phyloP scores from a whole-genome alignment of 768 basidiomycete genomes.

The Collybiopsis luxurians region DNA sequence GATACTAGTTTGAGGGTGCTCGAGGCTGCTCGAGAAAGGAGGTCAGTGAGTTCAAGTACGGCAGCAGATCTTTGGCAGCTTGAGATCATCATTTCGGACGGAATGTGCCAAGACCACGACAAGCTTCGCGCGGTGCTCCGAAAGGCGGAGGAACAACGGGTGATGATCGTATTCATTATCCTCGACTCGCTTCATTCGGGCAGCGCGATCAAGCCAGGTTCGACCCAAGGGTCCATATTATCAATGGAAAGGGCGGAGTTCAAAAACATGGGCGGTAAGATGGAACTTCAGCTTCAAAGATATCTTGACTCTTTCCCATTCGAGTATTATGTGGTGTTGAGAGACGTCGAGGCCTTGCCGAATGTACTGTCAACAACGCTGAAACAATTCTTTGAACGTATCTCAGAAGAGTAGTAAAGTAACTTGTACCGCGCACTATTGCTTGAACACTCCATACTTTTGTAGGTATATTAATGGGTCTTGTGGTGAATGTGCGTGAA shows the following conservation, averaged over 20 bases:
- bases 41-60: slow-evolving; percentile 55
- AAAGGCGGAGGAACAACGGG: slow-evolving; percentile 82
- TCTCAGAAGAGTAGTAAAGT: slow-evolving; percentile 56
- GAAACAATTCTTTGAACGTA: slow-evolving; percentile 88
- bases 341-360: slow-evolving; percentile 88
- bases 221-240: slow-evolving; percentile 71
- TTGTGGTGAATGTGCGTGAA: too few species aligned
- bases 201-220: slow-evolving; percentile 14
- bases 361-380: slow-evolving; percentile 86
- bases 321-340: slow-evolving; percentile 93
- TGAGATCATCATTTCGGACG: slow-evolving; percentile 97
- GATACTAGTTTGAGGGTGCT: slow-evolving; percentile 75
- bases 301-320: slow-evolving; percentile 98
- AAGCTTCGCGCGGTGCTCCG: slow-evolving; percentile 75
- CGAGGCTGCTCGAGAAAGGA: slow-evolving; percentile 71
- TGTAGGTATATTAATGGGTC: too few species aligned
- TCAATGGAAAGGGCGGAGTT: slow-evolving; percentile 92
- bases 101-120: slow-evolving; percentile 97
- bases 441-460: too few species aligned
- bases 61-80: slow-evolving; percentile 94
- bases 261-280: slow-evolving; percentile 72
- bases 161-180: slow-evolving; percentile 96
- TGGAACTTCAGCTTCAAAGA: slow-evolving; percentile 85
- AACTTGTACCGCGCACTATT: not conserved
- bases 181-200: slow-evolving; percentile 80